Conservation (phyloP, 2,329 filamentous ascomycete species). For the Bipolaris oryzae region DNA sequence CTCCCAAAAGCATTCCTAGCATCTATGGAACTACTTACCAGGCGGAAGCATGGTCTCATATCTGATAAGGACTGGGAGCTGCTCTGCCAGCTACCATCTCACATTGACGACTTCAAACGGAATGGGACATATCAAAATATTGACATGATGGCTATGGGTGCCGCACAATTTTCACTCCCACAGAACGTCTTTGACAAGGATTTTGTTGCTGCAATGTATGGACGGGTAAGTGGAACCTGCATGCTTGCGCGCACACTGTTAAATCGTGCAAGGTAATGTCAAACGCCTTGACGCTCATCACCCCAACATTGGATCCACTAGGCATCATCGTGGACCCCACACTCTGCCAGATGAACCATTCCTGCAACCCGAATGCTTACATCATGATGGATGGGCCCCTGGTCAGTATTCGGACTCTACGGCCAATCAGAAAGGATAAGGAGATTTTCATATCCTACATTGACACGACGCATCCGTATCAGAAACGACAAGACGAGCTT, state of each 20-base stretch:
- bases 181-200: constrained; percentile 50
- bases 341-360: constrained; percentile 64
- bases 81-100: constrained; percentile 55
- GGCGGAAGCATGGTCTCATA: constrained; percentile 49
- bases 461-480: constrained; percentile 60
- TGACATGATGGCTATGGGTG: constrained; percentile 60
- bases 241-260: constrained; percentile 21
- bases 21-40: constrained; percentile 60
- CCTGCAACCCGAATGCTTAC: constrained; percentile 65
- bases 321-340: constrained; percentile 65
- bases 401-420: constrained; percentile 59
- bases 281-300: constrained; percentile 65
- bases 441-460: constrained; percentile 68
- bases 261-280: constrained; percentile 52
- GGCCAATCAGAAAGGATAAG: constrained; percentile 59
- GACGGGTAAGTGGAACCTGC: constrained; percentile 45
- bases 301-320: constrained; percentile 61
- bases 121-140: constrained; percentile 54
- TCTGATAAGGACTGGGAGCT: constrained; percentile 50
- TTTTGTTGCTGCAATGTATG: constrained; percentile 53
- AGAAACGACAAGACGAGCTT: constrained; percentile 60
- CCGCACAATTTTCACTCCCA: constrained; percentile 59
- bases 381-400: constrained; percentile 62
- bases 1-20: constrained; percentile 64
- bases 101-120: constrained; percentile 56